phyloP scores from a whole-genome alignment of 805 yeast species.

The Wickerhamiella kurtzmanii region DNA sequence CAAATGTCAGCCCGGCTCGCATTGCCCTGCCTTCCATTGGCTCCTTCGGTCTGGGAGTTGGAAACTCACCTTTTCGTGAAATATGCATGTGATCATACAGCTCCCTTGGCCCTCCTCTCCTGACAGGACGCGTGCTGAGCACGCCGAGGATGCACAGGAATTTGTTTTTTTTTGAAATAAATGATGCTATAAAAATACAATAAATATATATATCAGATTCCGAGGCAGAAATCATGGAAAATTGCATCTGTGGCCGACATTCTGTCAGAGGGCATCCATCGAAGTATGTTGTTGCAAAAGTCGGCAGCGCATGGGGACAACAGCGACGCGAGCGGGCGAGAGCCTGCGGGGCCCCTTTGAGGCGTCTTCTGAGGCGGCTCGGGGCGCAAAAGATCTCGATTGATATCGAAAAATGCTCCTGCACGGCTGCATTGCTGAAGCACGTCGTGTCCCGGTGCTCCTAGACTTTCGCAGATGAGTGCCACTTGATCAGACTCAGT shows the following conservation, averaged over 20 bases:
- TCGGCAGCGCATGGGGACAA: conserved; percentile 17
- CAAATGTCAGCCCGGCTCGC: background rate
- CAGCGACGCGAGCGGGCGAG: conserved; percentile 8
- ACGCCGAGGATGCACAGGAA: too few relatives aligned
- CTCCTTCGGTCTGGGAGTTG: background rate
- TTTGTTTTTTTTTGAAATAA: too few relatives aligned
- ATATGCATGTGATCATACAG: background rate
- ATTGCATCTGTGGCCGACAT: conserved; percentile 27
- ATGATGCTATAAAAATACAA: background rate
- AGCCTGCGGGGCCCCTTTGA: conserved; percentile 14
- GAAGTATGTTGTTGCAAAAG: conserved; percentile 47
- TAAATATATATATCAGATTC: conserved; percentile 7
- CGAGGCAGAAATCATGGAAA: conserved; percentile 26
- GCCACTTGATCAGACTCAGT: conserved; percentile 78
- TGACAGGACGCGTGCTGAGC: too few relatives aligned
- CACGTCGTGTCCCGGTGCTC: conserved; percentile 56
- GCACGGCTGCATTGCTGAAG: conserved; percentile 26
- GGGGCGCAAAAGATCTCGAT: conserved; percentile 23
- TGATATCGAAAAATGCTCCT: conserved; percentile 27
- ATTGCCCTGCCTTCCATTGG: background rate
- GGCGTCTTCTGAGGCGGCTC: conserved; percentile 11
- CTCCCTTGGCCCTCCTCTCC: too few relatives aligned
- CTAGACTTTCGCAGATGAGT: conserved; percentile 78
- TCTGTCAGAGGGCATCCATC: conserved; percentile 54
- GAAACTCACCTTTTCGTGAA: background rate